Conservation (phyloP, 805 yeast genomes). For the Candida orba region DNA sequence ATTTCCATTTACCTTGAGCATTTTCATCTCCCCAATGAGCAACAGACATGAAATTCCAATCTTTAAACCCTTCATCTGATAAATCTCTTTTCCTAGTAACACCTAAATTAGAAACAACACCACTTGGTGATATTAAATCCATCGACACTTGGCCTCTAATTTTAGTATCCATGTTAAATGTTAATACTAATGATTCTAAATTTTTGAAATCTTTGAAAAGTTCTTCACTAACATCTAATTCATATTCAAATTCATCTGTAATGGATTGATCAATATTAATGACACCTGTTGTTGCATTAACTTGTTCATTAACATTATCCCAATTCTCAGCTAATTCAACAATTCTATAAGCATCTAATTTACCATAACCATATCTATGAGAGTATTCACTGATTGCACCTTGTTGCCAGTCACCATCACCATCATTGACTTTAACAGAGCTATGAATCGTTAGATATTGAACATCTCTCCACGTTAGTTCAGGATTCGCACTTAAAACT, state of each 20-base stretch:
- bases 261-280: conserved; percentile 18
- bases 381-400: conserved; percentile 69
- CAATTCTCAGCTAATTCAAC: conserved; percentile 69
- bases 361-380: conserved; percentile 88
- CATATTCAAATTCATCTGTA: conserved; percentile 26
- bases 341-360: conserved; percentile 72
- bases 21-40: conserved; percentile 96
- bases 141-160: conserved; percentile 66
- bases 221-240: conserved; percentile 38
- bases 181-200: conserved; percentile 81
- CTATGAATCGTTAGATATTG: conserved; percentile 76
- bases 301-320: conserved; percentile 85
- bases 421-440: conserved; percentile 58
- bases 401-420: conserved; percentile 67
- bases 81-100: conserved; percentile 54
- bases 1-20: conserved; percentile 77
- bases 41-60: conserved; percentile 96
- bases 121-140: conserved; percentile 65
- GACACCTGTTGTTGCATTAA: conserved; percentile 51
- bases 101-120: conserved; percentile 69
- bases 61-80: conserved; percentile 48
- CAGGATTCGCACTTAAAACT: conserved; percentile 75
- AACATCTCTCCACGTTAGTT: conserved; percentile 90
- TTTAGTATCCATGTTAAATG: conserved; percentile 58
- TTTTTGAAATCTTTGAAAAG: conserved; percentile 56